Evolutionary conservation across 1,284 basidiomycete species (phyloP).

Genomic region (Jaminaea rosea): DNA sequence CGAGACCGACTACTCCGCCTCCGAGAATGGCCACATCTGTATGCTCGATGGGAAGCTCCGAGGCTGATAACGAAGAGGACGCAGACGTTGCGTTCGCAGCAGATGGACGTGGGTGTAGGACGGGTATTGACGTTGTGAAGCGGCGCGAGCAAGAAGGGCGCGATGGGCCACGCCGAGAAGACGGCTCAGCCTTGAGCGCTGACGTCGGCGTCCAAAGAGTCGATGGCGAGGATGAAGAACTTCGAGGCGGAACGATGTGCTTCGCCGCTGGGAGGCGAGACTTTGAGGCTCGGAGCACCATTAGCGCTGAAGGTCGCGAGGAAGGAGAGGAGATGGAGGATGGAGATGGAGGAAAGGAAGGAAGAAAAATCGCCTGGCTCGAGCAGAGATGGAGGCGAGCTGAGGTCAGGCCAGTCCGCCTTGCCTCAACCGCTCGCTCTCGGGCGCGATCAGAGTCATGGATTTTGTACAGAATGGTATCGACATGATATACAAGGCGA

Average conservation of each 20-base stretch:
- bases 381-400: no score
- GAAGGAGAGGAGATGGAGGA: slow-evolving; percentile 18
- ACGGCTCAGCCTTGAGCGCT: slow-evolving; percentile 20
- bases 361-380: no score
- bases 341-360: slow-evolving; percentile 28
- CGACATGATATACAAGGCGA: no score
- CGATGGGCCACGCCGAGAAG: slow-evolving; percentile 22
- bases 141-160: slow-evolving; percentile 19
- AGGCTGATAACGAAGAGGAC: neutral
- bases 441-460: no score
- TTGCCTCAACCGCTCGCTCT: no score
- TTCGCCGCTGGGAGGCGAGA: slow-evolving; percentile 10
- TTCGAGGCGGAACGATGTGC: slow-evolving; percentile 7
- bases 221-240: slow-evolving; percentile 8
- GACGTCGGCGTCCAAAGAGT: slow-evolving; percentile 20
- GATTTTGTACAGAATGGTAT: no score
- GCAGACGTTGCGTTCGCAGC: neutral
- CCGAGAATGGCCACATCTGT: slow-evolving; percentile 41
- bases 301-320: slow-evolving; percentile 16
- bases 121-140: slow-evolving; percentile 27
- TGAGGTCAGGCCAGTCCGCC: no score
- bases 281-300: slow-evolving; percentile 13
- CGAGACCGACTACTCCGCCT: slow-evolving; percentile 40
- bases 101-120: slow-evolving; percentile 18
- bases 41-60: neutral